Percentiles rank a stretch among this genome's conserved stretches.
Conservation (phyloP, 352 stramenopile species). For the Peronospora farinosa region DNA sequence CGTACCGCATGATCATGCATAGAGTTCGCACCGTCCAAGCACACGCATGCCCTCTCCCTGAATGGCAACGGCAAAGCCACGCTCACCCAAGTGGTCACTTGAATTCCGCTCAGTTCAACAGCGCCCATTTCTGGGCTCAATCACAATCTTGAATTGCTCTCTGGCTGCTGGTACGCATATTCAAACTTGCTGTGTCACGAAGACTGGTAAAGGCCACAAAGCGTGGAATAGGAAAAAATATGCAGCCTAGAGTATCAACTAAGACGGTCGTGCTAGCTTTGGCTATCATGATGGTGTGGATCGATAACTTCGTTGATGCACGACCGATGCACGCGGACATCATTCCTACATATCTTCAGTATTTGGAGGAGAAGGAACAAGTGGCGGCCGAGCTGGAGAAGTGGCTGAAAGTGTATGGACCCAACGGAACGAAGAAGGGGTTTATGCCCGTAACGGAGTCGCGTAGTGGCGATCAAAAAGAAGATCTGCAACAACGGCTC, state of each 20-base stretch:
- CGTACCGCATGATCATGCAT: neutral
- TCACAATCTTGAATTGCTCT: conserved; percentile 23
- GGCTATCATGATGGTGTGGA: conserved; percentile 9
- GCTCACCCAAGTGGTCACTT: conserved; percentile 6
- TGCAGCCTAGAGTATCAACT: conserved; percentile 23
- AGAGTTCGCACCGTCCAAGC: neutral
- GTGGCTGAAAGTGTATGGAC: conserved; percentile 41
- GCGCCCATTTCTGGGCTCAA: conserved; percentile 22
- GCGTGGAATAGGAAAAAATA: conserved; percentile 4
- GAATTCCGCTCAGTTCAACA: neutral
- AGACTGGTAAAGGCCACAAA: conserved; percentile 3
- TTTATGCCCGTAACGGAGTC: conserved; percentile 35
- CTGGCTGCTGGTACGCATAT: conserved; percentile 26
- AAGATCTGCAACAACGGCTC: conserved; percentile 41
- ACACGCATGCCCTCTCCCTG: neutral
- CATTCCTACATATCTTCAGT: conserved; percentile 45
- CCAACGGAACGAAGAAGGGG: conserved; percentile 22
- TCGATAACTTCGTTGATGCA: conserved; percentile 19
- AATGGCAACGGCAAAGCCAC: conserved; percentile 11
- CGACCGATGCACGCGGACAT: conserved; percentile 45
- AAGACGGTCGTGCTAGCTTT: conserved; percentile 17
- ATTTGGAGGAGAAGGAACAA: conserved; percentile 42
- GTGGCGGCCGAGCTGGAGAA: conserved; percentile 34
- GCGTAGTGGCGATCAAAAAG: conserved; percentile 32
- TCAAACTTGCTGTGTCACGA: conserved; percentile 20